Base-by-base conservation (phyloP, 768 basidiomycete species). In the Podaxis sp. region DNA sequence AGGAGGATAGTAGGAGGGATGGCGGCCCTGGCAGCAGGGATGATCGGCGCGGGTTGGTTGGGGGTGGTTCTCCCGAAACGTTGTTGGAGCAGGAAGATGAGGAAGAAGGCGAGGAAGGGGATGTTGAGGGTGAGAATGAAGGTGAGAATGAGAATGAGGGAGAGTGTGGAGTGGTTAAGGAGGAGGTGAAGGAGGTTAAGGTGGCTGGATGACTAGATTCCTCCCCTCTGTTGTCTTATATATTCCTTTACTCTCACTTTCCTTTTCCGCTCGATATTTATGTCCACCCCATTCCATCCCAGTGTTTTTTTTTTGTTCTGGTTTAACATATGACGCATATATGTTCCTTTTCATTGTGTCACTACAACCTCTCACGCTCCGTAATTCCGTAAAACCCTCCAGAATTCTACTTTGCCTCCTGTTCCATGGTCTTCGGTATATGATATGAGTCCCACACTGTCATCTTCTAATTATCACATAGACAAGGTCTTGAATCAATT, bases 1-100 rank as follows among this genome's bases (percentile, higher is more conserved):
- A 87, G 53, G 87, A 89, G 25, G 89, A 91, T 50, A 82, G 83
- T 17, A 72, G 79, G 38, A 73, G 78, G 24, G 76, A 79, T 65
- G 76, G 76, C 37, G 75, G 75, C 29, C 67, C 72, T 13, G 72
- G 72, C 46, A 74, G 71, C 57, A 63, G 74, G 55, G 69, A 74
- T 53, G 74, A 61, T 36, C 54, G 52, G n/a, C 47, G 33, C 40
- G 69, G 66, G 22, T 53, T 71, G 41, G 65, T 70, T 19, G 66
- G 67, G 60, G 59, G 52, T 38, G 65, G 43, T 15, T 55, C 51
- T 55, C 65, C 55, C 70, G 73, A 47, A 70, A 69, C 4, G 69
- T 64, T 29, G 67, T 65, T 33, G 41, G 59, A 61, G 33, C 74
- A 68, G 22, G 72, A 71, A 1, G 73, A 67, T 2, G 73, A 68